Percentiles rank a stretch among this genome's conserved stretches.
Evolutionary conservation across 306 rosid species (phyloP).

Genomic region (Herpetospermum pedunculosum): DNA sequence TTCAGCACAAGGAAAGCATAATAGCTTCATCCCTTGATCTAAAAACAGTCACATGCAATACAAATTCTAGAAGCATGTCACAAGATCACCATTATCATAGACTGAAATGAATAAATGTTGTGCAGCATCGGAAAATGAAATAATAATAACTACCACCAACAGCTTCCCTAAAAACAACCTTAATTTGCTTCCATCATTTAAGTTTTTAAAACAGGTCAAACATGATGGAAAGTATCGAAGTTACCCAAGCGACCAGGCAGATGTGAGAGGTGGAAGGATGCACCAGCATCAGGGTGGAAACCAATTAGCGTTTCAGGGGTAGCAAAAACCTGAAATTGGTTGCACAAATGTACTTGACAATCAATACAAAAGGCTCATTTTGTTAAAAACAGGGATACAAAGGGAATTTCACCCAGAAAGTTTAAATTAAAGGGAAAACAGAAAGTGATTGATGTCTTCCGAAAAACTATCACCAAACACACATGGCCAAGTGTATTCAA

Average conservation of each 20-base stretch:
- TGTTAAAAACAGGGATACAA: background rate
- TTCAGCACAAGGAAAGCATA: background rate
- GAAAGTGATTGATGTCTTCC: background rate
- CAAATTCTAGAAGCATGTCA: background rate
- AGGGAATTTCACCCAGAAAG: background rate
- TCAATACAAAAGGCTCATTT: background rate
- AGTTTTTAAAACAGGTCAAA: constrained; percentile 3
- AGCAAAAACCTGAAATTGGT: constrained; percentile 58
- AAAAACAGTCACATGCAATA: background rate
- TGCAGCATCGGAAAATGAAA: background rate
- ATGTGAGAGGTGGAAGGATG: constrained; percentile 87
- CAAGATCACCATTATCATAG: background rate
- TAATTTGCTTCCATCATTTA: background rate
- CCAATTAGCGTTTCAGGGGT: constrained; percentile 93
- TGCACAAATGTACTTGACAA: background rate
- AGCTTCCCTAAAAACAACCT: constrained; percentile 1
- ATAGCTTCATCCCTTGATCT: background rate
- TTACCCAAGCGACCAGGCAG: constrained; percentile 82
- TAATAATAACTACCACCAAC: background rate
- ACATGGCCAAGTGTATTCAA: background rate
- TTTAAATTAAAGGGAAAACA: background rate
- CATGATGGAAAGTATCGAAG: constrained; percentile 8
- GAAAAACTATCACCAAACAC: background rate
- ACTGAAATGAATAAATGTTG: background rate
- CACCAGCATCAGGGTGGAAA: constrained; percentile 95